Percentiles rank a stretch among this genome's conserved stretches.
phyloP scores from a whole-genome alignment of 768 basidiomycete genomes.

The Gloeophyllum trabeum region DNA sequence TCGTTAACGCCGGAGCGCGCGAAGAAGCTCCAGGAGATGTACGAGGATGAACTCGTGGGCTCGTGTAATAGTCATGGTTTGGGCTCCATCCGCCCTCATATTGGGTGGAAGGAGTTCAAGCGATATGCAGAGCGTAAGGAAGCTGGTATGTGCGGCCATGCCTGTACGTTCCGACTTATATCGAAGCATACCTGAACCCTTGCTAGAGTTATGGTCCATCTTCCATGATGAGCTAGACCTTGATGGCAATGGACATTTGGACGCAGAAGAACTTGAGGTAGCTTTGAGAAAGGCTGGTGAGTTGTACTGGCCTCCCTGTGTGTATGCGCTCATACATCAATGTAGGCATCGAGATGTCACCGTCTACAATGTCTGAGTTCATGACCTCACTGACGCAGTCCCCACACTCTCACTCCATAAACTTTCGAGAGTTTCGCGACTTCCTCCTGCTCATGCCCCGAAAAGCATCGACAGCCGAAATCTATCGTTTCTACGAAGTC shows the following conservation, averaged over 20 bases:
- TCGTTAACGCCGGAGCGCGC: slow-evolving; percentile 43
- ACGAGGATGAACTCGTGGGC: slow-evolving; percentile 66
- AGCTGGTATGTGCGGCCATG: slow-evolving; percentile 39
- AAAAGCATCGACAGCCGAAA: slow-evolving; percentile 71
- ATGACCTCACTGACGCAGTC: slow-evolving; percentile 69
- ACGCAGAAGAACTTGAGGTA: slow-evolving; percentile 46
- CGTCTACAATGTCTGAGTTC: slow-evolving; percentile 68
- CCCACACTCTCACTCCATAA: slow-evolving; percentile 56
- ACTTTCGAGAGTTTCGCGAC: slow-evolving; percentile 81
- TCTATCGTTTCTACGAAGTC: slow-evolving; percentile 75
- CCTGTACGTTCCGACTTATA: neutral
- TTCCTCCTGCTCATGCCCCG: slow-evolving; percentile 82
- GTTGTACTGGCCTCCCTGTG: slow-evolving; percentile 4
- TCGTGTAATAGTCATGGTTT: slow-evolving; percentile 33
- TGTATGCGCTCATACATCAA: neutral
- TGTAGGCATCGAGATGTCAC: slow-evolving; percentile 62
- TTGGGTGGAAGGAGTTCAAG: slow-evolving; percentile 65
- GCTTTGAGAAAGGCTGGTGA: slow-evolving; percentile 66
- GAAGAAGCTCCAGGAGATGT: slow-evolving; percentile 52
- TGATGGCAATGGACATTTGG: slow-evolving; percentile 78
- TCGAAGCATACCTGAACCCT: neutral
- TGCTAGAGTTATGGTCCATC: slow-evolving; percentile 77
- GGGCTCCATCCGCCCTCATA: slow-evolving; percentile 28
- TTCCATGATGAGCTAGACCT: slow-evolving; percentile 88
- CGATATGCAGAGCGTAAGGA: slow-evolving; percentile 74